These are phyloP conservation scores for Diversispora epigaea DNA, from an alignment of 192 early-diverging fungal genomes.

Conservation along the genomic window DNA sequence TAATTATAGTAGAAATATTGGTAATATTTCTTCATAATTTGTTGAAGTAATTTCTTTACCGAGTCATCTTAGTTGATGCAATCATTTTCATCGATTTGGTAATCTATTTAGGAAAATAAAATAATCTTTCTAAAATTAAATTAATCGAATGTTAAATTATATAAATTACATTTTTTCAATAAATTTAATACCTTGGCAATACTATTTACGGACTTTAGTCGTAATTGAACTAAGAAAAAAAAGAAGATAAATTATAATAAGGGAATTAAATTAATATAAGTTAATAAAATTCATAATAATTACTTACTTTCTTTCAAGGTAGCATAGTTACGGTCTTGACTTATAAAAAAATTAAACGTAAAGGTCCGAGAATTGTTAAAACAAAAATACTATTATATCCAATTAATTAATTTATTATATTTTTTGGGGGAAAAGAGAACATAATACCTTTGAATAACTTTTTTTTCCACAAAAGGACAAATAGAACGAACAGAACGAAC, in stretches of 20 bases:
- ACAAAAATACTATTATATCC: background rate
- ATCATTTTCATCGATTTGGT: constrained; percentile 99
- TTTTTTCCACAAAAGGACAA: constrained; percentile 15
- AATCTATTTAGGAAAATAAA: constrained; percentile 54
- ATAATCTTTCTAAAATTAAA: no score
- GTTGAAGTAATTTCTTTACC: constrained; percentile 43
- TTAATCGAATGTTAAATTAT: no score
- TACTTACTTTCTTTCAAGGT: constrained; percentile 87
- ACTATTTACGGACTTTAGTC: constrained; percentile 95
- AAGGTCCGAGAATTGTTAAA: no score
- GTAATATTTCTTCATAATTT: background rate
- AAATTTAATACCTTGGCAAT: constrained; percentile 71
- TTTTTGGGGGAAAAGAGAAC: background rate
- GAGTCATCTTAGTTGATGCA: constrained; percentile 96
- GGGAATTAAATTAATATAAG: background rate
- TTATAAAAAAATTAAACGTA: no score
- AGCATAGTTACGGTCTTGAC: constrained; percentile 89
- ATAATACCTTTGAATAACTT: background rate
- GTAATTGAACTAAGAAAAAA: constrained; percentile 72
- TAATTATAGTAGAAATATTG: background rate
- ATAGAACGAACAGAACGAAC: background rate
- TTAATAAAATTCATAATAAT: background rate
- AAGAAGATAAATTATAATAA: background rate
- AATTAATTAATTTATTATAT: background rate
- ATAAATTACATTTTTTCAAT: no score